A percentile compares a stretch with the other conserved stretches of the same genome.
phyloP scores from a whole-genome alignment of 768 basidiomycete species.

The Trametes punicea region DNA sequence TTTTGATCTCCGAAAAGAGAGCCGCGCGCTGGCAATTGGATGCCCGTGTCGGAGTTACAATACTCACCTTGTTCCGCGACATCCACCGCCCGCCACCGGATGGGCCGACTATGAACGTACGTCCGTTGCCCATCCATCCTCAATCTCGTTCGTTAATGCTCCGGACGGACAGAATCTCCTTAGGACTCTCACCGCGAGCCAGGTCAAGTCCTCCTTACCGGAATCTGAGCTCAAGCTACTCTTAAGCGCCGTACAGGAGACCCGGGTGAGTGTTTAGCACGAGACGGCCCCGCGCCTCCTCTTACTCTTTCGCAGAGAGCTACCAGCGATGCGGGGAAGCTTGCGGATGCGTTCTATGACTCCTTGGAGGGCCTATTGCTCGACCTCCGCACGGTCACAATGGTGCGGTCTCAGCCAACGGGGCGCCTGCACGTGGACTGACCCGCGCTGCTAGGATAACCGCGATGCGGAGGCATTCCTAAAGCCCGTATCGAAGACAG shows the following conservation, averaged over 20 bases:
- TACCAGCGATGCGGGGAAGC: slow-evolving; percentile 64
- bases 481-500: slow-evolving; percentile 85
- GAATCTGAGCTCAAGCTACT: slow-evolving; percentile 78
- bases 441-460: slow-evolving; percentile 53
- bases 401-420: slow-evolving; percentile 44
- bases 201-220: slow-evolving; percentile 54
- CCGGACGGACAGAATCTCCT: slow-evolving; percentile 70
- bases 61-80: slow-evolving; percentile 27
- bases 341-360: slow-evolving; percentile 89
- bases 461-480: slow-evolving; percentile 92
- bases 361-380: slow-evolving; percentile 83
- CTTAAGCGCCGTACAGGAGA: slow-evolving; percentile 81
- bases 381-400: slow-evolving; percentile 78
- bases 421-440: slow-evolving; percentile 28
- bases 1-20: slow-evolving; percentile 2
- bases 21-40: not conserved
- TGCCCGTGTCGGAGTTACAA: slow-evolving; percentile 28
- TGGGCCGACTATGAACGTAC: slow-evolving; percentile 39
- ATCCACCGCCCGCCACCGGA: slow-evolving; percentile 27
- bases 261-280: slow-evolving; percentile 60
- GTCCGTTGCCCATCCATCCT: slow-evolving; percentile 30
- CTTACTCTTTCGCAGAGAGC: slow-evolving; percentile 34
- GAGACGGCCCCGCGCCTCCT: slow-evolving; percentile 6
- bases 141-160: slow-evolving; percentile 6
- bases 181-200: slow-evolving; percentile 78